phyloP scores from a whole-genome alignment of 2,329 filamentous ascomycete genomes.

The Trichoderma citrinoviride region DNA sequence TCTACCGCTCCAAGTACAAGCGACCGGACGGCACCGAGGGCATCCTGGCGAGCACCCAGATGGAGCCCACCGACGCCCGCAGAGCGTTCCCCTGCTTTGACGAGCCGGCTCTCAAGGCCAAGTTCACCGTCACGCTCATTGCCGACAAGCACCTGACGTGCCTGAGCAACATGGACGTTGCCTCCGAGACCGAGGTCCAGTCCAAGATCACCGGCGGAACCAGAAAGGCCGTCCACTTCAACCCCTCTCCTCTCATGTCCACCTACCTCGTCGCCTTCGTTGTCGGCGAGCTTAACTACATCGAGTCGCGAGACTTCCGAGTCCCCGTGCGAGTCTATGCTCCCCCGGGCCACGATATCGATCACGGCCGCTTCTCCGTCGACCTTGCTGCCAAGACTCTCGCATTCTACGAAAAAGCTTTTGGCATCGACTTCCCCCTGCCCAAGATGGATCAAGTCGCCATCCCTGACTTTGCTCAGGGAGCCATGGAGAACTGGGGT shows the following conservation, averaged over 20 bases:
- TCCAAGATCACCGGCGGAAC: slow-evolving; percentile 44
- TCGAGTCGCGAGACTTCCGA: slow-evolving; percentile 88
- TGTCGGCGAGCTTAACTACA: slow-evolving; percentile 88
- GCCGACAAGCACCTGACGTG: slow-evolving; percentile 90
- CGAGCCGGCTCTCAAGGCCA: slow-evolving; percentile 89
- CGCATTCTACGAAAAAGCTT: slow-evolving; percentile 93
- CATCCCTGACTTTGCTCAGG: slow-evolving; percentile 88
- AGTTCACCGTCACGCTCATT: slow-evolving; percentile 86
- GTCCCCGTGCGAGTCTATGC: slow-evolving; percentile 93
- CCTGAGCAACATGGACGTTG: slow-evolving; percentile 95
- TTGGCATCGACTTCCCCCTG: slow-evolving; percentile 69
- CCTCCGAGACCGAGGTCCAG: slow-evolving; percentile 67
- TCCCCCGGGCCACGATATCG: slow-evolving; percentile 83
- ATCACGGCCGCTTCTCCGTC: slow-evolving; percentile 86
- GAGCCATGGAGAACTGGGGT: slow-evolving; percentile 99
- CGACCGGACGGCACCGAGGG: slow-evolving; percentile 72
- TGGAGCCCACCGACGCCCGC: slow-evolving; percentile 93
- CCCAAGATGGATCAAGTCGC: slow-evolving; percentile 51
- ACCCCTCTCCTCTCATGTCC: slow-evolving; percentile 89
- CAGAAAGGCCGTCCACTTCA: slow-evolving; percentile 80
- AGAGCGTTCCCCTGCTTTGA: slow-evolving; percentile 96
- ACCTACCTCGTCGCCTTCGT: slow-evolving; percentile 95
- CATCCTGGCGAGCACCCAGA: slow-evolving; percentile 87
- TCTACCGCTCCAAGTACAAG: slow-evolving; percentile 95
- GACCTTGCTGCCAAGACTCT: slow-evolving; percentile 86